phyloP scores from a whole-genome alignment of 2,329 filamentous ascomycete genomes.

The Aspergillus novoparasiticus region DNA sequence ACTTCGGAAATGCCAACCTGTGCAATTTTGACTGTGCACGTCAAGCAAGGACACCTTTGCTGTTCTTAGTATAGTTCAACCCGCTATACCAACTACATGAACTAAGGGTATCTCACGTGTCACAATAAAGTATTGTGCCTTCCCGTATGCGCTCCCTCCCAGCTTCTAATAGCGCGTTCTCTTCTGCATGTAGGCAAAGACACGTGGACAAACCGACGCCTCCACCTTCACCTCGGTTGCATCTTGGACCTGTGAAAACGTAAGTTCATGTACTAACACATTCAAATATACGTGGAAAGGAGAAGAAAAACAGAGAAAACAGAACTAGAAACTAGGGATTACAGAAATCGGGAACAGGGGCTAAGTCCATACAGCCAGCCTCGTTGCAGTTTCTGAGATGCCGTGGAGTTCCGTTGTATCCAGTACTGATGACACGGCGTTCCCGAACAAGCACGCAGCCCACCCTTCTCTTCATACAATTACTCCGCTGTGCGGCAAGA shows the following conservation, averaged over 20 bases:
- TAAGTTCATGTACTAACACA: constrained; percentile 5
- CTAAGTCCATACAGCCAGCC: constrained; percentile 68
- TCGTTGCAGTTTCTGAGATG: constrained; percentile 88
- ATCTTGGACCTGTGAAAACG: constrained; percentile 59
- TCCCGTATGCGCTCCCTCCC: constrained; percentile 86
- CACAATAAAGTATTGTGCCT: constrained; percentile 84
- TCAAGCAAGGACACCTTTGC: constrained; percentile 73
- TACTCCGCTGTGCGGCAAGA: constrained; percentile 84
- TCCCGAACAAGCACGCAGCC: constrained; percentile 89
- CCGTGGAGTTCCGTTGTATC: constrained; percentile 96
- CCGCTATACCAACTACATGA: neutral
- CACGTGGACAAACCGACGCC: constrained; percentile 82
- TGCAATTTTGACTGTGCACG: constrained; percentile 97
- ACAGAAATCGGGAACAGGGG: neutral
- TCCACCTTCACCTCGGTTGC: constrained; percentile 72
- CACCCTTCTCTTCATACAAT: constrained; percentile 97
- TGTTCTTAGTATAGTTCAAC: neutral
- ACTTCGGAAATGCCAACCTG: constrained; percentile 96
- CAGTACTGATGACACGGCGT: constrained; percentile 86
- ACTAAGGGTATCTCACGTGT: constrained; percentile 58
- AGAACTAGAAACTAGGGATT: neutral
- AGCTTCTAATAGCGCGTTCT: constrained; percentile 93
- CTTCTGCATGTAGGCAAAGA: constrained; percentile 95
- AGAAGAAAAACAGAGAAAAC: neutral
- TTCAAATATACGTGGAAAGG: neutral